phyloP scores from a whole-genome alignment of 2,329 filamentous ascomycete species.

The Tolypocladium inflatum region DNA sequence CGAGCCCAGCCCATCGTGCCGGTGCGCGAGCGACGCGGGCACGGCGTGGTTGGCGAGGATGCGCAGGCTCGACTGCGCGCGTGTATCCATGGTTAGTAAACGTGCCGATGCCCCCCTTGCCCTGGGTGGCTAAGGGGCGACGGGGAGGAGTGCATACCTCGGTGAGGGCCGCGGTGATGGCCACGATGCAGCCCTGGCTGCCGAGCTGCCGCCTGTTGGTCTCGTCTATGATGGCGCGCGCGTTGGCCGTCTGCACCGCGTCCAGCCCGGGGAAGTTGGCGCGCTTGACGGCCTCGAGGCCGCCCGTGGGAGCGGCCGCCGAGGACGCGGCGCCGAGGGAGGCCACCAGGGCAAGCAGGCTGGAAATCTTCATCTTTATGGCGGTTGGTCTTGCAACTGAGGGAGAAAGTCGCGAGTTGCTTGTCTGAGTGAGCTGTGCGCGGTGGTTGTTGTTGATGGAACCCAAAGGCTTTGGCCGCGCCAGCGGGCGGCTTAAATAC shows the following conservation, averaged over 20 bases:
- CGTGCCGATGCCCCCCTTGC: too few relatives aligned
- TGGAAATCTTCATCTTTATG: slow-evolving; percentile 1
- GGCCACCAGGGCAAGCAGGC: background rate
- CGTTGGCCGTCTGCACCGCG: slow-evolving; percentile 8
- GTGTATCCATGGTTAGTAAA: background rate
- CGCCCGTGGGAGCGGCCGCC: background rate
- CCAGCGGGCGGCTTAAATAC: too few relatives aligned
- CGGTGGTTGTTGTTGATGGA: too few relatives aligned
- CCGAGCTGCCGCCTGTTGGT: slow-evolving; percentile 8
- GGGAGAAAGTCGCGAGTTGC: too few relatives aligned
- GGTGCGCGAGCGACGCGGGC: slow-evolving; percentile 9
- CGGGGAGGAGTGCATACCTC: slow-evolving; percentile 7
- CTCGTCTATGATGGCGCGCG: slow-evolving; percentile 10
- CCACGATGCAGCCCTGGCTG: slow-evolving; percentile 10
- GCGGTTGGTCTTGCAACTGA: too few relatives aligned
- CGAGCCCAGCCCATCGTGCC: slow-evolving; percentile 10
- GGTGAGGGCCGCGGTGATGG: slow-evolving; percentile 11
- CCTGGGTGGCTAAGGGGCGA: too few relatives aligned
- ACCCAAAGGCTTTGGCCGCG: too few relatives aligned
- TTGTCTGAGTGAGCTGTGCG: too few relatives aligned
- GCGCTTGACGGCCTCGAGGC: slow-evolving; percentile 1
- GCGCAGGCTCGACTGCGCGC: slow-evolving; percentile 8
- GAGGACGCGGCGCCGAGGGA: background rate
- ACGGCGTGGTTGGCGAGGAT: slow-evolving; percentile 11
- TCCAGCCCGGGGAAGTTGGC: slow-evolving; percentile 11